A percentile compares a stretch with the other conserved stretches of the same genome.
phyloP scores from a whole-genome alignment of 2,329 filamentous ascomycete species.

The Colletotrichum aenigma region DNA sequence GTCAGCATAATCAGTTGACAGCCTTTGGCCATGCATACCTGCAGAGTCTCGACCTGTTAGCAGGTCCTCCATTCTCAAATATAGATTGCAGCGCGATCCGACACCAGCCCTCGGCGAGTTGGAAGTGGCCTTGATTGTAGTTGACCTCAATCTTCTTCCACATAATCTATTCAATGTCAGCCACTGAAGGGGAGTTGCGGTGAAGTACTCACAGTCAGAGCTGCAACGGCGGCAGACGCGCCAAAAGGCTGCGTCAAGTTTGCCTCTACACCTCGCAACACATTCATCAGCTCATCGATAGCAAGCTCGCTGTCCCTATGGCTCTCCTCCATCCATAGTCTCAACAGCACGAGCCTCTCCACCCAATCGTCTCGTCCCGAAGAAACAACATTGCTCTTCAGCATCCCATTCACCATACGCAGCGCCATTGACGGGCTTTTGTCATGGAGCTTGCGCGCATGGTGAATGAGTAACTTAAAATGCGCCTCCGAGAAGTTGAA shows the following conservation, averaged over 20 bases:
- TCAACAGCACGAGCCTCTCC: slow-evolving; percentile 71
- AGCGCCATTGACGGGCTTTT: slow-evolving; percentile 54
- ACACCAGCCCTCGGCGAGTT: slow-evolving; percentile 72
- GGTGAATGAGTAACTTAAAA: slow-evolving; percentile 70
- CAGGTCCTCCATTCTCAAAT: slow-evolving; percentile 68
- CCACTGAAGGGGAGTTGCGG: fast-evolving
- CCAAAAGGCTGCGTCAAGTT: slow-evolving; percentile 54
- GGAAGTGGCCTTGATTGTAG: slow-evolving; percentile 56
- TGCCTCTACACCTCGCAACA: slow-evolving; percentile 41
- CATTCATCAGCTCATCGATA: slow-evolving; percentile 25
- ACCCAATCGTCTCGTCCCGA: slow-evolving; percentile 61
- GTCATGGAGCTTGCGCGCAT: slow-evolving; percentile 68
- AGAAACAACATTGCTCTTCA: slow-evolving; percentile 59
- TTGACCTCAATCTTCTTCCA: slow-evolving; percentile 78
- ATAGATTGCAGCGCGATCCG: slow-evolving; percentile 67
- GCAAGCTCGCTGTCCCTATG: slow-evolving; percentile 36
- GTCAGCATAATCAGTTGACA: slow-evolving; percentile 21
- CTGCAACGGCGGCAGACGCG: slow-evolving; percentile 66
- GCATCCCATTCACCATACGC: slow-evolving; percentile 65
- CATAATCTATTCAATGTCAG: slow-evolving; percentile 60
- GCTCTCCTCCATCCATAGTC: slow-evolving; percentile 68
- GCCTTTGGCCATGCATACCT: slow-evolving; percentile 48
- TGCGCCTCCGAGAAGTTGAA: slow-evolving; percentile 65
- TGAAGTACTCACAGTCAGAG: slow-evolving; percentile 61
- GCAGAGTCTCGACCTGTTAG: slow-evolving; percentile 71